Base-by-base conservation (phyloP, 2,329 filamentous ascomycete species). In the Ascochyta pisi region DNA sequence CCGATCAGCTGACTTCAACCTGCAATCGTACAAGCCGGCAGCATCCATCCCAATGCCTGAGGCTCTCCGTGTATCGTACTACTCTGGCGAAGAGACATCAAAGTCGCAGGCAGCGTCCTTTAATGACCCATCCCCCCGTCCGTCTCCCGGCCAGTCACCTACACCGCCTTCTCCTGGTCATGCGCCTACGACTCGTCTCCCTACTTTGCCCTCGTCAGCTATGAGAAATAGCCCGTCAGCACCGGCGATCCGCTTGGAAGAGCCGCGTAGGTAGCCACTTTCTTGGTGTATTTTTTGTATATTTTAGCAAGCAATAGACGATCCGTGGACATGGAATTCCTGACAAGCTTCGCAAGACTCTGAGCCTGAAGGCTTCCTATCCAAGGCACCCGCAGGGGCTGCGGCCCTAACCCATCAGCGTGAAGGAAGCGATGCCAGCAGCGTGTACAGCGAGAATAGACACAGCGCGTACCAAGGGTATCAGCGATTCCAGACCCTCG, bases 191-290 rank as follows among this genome's bases (percentile, higher is more conserved):
- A 54, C 61, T 22, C 64, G 58, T 45, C 58, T 66, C 8, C 71
- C 71, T 16, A 66, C 68, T 1, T 63, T 71, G 29, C 70, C 70
- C 5, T 46, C 56, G 6, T 64, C 47, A 15, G 63, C 63, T 2
- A 35, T 64, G 37, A 56, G 65, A 23, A 67, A 66, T 61, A 42
- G 64, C 61, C 8, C 57, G 58, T 51, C 45, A 59, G 24, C 57
- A 61, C 45, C 65, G 64, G 31, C 56, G 43, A 49, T 62, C 48
- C 61, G 62, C 24, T 56, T 63, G 33, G 60, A 65, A 51, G 62
- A 67, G 60, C 60, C 70, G 57, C 63, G 72, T 74, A 74, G 67
- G 72, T 74, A 71, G 60, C 51, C 45, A 37, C 23, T 56, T 69
- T 62, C 47, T 61, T 66, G 56, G 54, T 67, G 57, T 62, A 54